phyloP scores from a whole-genome alignment of 2,329 filamentous ascomycete species.

The Pestalotiopsis sp. region DNA sequence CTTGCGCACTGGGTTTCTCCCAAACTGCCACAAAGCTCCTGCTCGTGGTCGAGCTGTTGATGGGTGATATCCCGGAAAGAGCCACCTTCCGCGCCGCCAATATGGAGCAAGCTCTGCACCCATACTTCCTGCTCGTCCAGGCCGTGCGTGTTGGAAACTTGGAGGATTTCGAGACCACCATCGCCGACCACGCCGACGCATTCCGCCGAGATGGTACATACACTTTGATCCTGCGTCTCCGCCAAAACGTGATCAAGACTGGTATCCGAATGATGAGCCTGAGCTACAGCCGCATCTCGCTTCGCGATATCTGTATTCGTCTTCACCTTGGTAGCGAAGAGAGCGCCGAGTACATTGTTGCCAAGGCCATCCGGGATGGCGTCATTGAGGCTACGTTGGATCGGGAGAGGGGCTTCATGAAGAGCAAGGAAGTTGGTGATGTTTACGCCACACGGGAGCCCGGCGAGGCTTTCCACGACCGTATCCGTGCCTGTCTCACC shows the following conservation, averaged over 20 bases:
- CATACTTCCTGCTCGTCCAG: conserved; percentile 92
- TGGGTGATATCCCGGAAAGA: conserved; percentile 97
- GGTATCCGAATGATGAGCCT: conserved; percentile 99
- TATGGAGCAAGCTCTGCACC: conserved; percentile 83
- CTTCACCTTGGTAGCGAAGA: conserved; percentile 93
- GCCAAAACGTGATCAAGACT: conserved; percentile 99
- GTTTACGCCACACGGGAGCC: conserved; percentile 96
- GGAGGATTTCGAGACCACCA: conserved; percentile 86
- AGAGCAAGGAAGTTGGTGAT: conserved; percentile 94
- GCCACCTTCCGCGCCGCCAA: conserved; percentile 88
- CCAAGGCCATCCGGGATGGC: conserved; percentile 95
- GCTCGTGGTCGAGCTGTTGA: conserved; percentile 91
- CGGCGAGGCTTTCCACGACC: conserved; percentile 95
- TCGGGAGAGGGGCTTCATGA: conserved; percentile 95
- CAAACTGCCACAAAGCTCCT: conserved; percentile 96
- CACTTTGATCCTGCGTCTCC: conserved; percentile 87
- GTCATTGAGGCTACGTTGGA: conserved; percentile 95
- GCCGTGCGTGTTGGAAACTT: conserved; percentile 96
- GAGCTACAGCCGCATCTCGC: conserved; percentile 94
- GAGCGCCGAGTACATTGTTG: conserved; percentile 98
- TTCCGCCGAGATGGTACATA: conserved; percentile 96
- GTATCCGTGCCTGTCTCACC: conserved; percentile 86
- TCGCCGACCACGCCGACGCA: conserved; percentile 75
- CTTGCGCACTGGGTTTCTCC: conserved; percentile 89
- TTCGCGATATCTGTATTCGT: conserved; percentile 95